Percentiles rank a stretch among this genome's conserved stretches.
phyloP scores from a whole-genome alignment of 2,329 filamentous ascomycete species.

The Apiospora saccharicola region DNA sequence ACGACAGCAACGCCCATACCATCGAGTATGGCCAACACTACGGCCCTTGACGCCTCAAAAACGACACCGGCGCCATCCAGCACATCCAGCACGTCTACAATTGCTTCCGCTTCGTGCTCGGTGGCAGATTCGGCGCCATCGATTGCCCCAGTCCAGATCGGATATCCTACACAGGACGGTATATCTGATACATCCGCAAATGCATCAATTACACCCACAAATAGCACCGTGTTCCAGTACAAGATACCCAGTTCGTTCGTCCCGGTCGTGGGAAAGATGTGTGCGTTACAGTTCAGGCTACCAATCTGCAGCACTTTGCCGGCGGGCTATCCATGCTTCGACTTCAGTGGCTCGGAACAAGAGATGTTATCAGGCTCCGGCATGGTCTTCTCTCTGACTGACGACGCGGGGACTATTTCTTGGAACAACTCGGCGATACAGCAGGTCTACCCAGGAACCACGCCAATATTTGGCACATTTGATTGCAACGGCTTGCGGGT shows the following conservation, averaged over 20 bases:
- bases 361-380: slow-evolving; percentile 39
- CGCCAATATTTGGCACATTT: slow-evolving; percentile 39
- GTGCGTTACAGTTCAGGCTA: slow-evolving; percentile 44
- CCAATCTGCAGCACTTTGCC: slow-evolving; percentile 40
- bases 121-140: slow-evolving; percentile 36
- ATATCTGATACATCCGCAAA: slow-evolving; percentile 32
- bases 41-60: neutral
- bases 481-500: slow-evolving; percentile 33
- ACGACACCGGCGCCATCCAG: neutral
- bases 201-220: slow-evolving; percentile 34
- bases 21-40: neutral
- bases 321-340: slow-evolving; percentile 42
- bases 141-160: slow-evolving; percentile 36
- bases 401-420: slow-evolving; percentile 30
- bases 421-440: slow-evolving; percentile 40
- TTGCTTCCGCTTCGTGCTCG: neutral
- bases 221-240: slow-evolving; percentile 38
- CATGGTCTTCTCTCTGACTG: slow-evolving; percentile 37
- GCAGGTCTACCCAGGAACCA: slow-evolving; percentile 41
- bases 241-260: slow-evolving; percentile 35
- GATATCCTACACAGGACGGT: slow-evolving; percentile 31
- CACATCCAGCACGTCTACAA: neutral
- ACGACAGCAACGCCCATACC: neutral
- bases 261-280: slow-evolving; percentile 28
- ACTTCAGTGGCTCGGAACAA: slow-evolving; percentile 42